phyloP scores from a whole-genome alignment of 306 rosid genomes.

The Lathyrus sativus region DNA sequence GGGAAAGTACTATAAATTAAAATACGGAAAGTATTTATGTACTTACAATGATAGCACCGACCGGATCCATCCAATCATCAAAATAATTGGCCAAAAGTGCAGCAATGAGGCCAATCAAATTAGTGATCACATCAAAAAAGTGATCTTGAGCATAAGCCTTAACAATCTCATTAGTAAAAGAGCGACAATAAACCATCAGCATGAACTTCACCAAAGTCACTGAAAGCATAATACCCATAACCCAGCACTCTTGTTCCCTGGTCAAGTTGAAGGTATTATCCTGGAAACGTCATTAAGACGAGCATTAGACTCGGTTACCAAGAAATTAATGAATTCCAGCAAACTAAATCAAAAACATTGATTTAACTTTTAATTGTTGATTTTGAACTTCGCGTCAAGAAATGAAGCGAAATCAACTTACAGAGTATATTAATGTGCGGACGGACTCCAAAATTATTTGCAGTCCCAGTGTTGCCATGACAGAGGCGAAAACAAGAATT shows the following conservation, averaged over 20 bases:
- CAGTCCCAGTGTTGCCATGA: constrained; percentile 97
- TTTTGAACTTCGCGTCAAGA: constrained; percentile 11
- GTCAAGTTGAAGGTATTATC: constrained; percentile 65
- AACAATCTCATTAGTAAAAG: constrained; percentile 83
- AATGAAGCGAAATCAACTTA: constrained; percentile 48
- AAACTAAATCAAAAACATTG: neutral
- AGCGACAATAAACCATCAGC: constrained; percentile 78
- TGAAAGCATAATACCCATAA: constrained; percentile 89
- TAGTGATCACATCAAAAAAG: constrained; percentile 96
- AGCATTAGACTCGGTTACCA: constrained; percentile 5
- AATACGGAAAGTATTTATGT: constrained; percentile 27
- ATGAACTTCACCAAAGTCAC: constrained; percentile 83
- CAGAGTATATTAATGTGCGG: constrained; percentile 64
- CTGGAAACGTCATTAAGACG: constrained; percentile 40
- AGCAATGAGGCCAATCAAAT: constrained; percentile 86
- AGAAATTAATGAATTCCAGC: constrained; percentile 10
- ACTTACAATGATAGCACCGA: constrained; percentile 96
- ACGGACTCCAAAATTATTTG: constrained; percentile 94
- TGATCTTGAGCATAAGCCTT: constrained; percentile 98
- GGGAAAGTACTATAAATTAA: neutral
- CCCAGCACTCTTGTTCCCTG: constrained; percentile 83
- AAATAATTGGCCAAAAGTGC: constrained; percentile 86
- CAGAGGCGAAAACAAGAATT: constrained; percentile 98
- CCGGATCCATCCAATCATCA: constrained; percentile 91
- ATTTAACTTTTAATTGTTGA: neutral